phyloP scores from a whole-genome alignment of 2,329 filamentous ascomycete species.

The Hymenoscyphus fructigenus region DNA sequence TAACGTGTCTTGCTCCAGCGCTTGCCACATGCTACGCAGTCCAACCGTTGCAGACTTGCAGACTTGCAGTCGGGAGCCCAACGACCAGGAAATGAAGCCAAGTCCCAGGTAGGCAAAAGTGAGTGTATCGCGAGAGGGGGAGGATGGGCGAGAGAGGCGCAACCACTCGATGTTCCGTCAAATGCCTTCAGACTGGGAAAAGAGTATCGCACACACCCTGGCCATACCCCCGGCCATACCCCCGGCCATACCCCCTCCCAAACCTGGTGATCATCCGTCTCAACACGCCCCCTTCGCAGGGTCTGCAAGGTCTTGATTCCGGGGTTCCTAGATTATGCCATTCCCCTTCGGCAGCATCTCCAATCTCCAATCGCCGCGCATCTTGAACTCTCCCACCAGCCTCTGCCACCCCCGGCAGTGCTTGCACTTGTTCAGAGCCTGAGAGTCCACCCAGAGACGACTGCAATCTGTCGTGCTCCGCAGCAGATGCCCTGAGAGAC shows the following conservation, averaged over 20 bases:
- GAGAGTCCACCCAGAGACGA: not conserved
- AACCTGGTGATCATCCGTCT: conserved; percentile 18
- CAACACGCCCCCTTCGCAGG: conserved; percentile 9
- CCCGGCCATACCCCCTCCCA: not conserved
- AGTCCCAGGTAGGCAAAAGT: conserved; percentile 16
- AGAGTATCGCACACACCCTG: not conserved
- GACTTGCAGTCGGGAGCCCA: not conserved
- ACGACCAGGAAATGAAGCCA: conserved; percentile 6
- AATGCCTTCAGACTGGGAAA: not conserved
- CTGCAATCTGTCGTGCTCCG: not conserved
- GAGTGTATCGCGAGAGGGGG: conserved; percentile 16
- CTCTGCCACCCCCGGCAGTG: not conserved
- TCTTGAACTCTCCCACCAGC: not conserved
- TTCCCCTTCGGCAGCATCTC: conserved; percentile 17
- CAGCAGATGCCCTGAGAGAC: not conserved
- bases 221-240: too few species aligned
- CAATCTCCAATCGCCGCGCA: conserved; percentile 8
- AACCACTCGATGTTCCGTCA: not conserved
- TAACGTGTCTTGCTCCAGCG: not conserved
- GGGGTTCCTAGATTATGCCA: conserved; percentile 20
- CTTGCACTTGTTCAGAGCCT: too few species aligned
- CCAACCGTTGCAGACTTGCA: not conserved
- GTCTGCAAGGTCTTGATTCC: not conserved
- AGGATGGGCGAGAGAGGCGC: not conserved
- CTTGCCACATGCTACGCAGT: not conserved